These are phyloP conservation scores for Leccinellum rugosiceps DNA, from an alignment of 768 basidiomycete genomes.

Conservation along the genomic window DNA sequence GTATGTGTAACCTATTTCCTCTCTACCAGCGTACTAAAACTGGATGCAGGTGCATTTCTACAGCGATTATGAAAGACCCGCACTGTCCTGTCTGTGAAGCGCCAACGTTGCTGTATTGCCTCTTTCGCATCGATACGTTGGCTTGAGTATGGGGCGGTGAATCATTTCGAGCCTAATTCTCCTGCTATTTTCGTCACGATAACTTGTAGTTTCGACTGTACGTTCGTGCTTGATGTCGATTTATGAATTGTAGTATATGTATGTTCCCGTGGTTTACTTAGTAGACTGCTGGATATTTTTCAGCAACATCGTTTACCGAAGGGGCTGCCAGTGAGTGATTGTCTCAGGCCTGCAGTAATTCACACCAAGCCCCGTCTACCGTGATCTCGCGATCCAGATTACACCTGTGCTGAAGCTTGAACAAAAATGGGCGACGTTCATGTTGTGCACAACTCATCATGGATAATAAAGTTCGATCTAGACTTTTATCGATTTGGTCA, in stretches of 20 bases:
- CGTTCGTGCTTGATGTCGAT: constrained; percentile 4
- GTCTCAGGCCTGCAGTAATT: too few relatives aligned
- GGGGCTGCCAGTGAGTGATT: neutral
- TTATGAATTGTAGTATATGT: constrained; percentile 1
- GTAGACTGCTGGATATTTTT: neutral
- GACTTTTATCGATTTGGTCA: neutral
- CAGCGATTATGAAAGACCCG: constrained; percentile 43
- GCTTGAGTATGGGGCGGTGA: constrained; percentile 10
- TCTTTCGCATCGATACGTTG: constrained; percentile 49
- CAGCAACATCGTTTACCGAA: neutral
- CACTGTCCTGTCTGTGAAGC: constrained; percentile 52
- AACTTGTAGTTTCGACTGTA: neutral
- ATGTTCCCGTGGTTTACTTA: neutral
- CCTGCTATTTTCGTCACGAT: neutral
- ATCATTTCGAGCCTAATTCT: neutral
- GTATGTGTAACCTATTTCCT: constrained; percentile 21
- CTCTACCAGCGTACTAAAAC: neutral
- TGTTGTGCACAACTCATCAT: neutral
- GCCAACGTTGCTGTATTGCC: constrained; percentile 52
- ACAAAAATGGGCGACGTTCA: neutral
- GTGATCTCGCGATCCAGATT: too few relatives aligned
- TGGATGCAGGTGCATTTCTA: constrained; percentile 48
- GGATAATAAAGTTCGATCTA: neutral
- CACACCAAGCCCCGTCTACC: neutral
- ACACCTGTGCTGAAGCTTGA: neutral